Evolutionary conservation across 306 rosid genomes (phyloP).

Genomic region (Prunus mume): DNA sequence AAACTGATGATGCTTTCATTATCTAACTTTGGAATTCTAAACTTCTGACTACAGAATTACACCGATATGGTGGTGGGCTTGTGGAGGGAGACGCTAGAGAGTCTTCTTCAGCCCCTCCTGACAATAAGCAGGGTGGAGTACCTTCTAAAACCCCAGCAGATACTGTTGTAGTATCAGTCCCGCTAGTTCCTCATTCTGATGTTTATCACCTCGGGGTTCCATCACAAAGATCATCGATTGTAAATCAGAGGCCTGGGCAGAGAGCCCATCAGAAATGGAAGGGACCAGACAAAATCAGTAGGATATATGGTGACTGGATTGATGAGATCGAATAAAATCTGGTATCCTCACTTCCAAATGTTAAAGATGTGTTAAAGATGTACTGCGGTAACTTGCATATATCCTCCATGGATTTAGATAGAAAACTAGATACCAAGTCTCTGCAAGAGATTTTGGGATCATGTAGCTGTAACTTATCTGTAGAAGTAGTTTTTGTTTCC

Average conservation of each 20-base stretch:
- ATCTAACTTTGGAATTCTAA: conserved; percentile 7
- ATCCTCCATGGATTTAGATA: conserved; percentile 14
- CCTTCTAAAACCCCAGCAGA: conserved; percentile 58
- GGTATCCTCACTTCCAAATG: conserved; percentile 24
- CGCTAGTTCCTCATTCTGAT: conserved; percentile 74
- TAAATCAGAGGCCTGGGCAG: conserved; percentile 77
- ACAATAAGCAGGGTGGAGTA: conserved; percentile 64
- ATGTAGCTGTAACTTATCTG: conserved; percentile 26
- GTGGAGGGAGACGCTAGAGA: conserved; percentile 82
- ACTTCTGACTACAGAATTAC: conserved; percentile 59
- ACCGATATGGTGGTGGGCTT: conserved; percentile 87
- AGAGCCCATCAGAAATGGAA: conserved; percentile 96
- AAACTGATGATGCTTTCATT: neutral
- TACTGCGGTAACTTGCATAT: conserved; percentile 17
- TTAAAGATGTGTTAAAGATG: conserved; percentile 20
- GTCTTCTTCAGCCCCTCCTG: conserved; percentile 47
- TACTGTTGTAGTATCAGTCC: conserved; percentile 54
- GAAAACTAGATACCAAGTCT: neutral
- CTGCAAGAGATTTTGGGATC: conserved; percentile 21
- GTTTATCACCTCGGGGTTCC: conserved; percentile 74
- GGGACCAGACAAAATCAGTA: conserved; percentile 98
- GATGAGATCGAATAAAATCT: conserved; percentile 71
- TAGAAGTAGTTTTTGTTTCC: conserved; percentile 27
- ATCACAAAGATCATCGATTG: conserved; percentile 75
- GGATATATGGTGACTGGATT: conserved; percentile 98